phyloP scores from a whole-genome alignment of 139 green algal species.

The Nannochloris sp. region DNA sequence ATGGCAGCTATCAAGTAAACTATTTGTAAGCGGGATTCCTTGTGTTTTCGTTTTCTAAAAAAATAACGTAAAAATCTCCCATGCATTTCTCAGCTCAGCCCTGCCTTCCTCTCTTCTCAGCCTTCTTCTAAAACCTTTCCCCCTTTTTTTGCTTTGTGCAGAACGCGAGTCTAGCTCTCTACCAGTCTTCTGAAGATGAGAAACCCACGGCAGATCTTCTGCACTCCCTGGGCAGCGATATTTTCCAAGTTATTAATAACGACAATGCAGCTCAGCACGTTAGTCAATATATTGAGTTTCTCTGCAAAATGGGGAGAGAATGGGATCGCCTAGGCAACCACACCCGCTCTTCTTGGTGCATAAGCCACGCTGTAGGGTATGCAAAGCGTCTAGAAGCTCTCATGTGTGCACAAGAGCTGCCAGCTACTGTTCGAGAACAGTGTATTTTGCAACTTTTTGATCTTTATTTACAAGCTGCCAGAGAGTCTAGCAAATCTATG shows the following conservation, averaged over 20 bases:
- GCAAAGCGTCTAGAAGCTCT: slow-evolving; percentile 4
- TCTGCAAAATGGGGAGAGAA: background rate
- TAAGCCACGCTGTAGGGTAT: slow-evolving; percentile 9
- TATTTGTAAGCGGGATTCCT: background rate
- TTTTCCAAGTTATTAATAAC: background rate
- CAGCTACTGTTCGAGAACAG: background rate
- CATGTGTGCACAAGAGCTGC: background rate
- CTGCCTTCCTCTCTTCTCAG: background rate
- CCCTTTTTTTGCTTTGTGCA: background rate
- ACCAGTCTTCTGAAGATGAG: background rate
- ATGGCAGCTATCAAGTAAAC: background rate
- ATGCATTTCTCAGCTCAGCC: too few relatives aligned
- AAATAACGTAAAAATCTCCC: background rate
- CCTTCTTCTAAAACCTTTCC: too few relatives aligned
- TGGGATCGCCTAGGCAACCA: slow-evolving; percentile 1
- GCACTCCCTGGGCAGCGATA: background rate
- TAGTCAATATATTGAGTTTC: background rate
- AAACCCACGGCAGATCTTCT: background rate
- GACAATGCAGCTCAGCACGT: background rate
- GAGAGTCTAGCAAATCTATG: background rate
- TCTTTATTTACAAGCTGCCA: slow-evolving; percentile 10
- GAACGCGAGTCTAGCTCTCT: background rate
- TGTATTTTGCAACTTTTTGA: slow-evolving; percentile 13
- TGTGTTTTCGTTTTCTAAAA: background rate
- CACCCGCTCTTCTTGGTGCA: background rate